Conservation (phyloP, 2,329 filamentous ascomycete species). For the Fusarium palustre region DNA sequence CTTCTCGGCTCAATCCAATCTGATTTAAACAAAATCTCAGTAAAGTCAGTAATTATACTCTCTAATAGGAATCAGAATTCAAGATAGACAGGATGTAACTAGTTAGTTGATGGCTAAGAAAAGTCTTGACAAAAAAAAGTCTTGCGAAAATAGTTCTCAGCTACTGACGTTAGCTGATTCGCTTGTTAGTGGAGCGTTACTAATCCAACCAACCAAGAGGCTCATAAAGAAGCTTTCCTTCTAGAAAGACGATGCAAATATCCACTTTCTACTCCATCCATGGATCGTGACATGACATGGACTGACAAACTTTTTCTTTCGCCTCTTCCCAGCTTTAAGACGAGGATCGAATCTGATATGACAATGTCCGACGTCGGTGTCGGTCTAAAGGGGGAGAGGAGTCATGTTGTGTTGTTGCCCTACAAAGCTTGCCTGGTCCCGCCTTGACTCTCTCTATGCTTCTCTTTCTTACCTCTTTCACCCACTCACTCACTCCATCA, state of each 20-base stretch:
- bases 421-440: conserved; percentile 35
- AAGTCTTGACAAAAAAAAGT: neutral
- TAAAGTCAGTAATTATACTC: rapidly evolving
- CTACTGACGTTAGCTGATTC: conserved; percentile 21
- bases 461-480: neutral
- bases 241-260: conserved; percentile 29
- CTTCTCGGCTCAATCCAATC: neutral
- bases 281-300: conserved; percentile 41
- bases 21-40: neutral
- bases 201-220: conserved; percentile 10
- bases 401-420: neutral
- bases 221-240: conserved; percentile 10
- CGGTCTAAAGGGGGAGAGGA: conserved; percentile 1
- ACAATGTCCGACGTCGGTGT: conserved; percentile 31
- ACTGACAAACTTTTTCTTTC: conserved; percentile 39
- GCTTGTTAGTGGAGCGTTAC: neutral
- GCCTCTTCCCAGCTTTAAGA: conserved; percentile 25
- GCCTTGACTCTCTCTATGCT: neutral
- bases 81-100: neutral
- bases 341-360: neutral
- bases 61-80: rapidly evolving
- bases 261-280: conserved; percentile 23
- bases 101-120: neutral
- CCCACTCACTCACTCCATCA: neutral
- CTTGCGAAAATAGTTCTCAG: neutral